Percentiles rank a stretch among this genome's conserved stretches.
Evolutionary conservation across 805 yeast species (phyloP).

Genomic region (Wickerhamiella galacta): DNA sequence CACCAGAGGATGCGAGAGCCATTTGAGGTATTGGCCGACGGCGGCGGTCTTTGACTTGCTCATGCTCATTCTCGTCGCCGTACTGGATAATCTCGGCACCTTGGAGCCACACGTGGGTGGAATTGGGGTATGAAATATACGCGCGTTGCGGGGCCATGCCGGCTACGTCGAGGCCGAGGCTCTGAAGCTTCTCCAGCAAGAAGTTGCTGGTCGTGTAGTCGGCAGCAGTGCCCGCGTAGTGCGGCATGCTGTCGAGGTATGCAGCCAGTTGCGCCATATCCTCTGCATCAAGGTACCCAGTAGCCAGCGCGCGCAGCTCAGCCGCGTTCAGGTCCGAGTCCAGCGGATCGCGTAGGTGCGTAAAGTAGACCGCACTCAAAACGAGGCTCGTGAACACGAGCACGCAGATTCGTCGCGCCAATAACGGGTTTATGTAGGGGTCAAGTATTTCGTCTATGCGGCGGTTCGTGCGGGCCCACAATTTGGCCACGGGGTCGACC

Average conservation of each 20-base stretch:
- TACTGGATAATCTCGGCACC: slow-evolving; percentile 16
- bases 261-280: slow-evolving; percentile 49
- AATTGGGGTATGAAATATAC: slow-evolving; percentile 50
- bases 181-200: slow-evolving; percentile 39
- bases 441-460: slow-evolving; percentile 42
- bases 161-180: slow-evolving; percentile 37
- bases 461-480: slow-evolving; percentile 21
- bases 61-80: slow-evolving; percentile 21
- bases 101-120: slow-evolving; percentile 18
- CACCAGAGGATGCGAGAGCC: slow-evolving; percentile 49
- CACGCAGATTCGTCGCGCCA: slow-evolving; percentile 61
- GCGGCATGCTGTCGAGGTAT: slow-evolving; percentile 68
- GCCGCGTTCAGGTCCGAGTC: slow-evolving; percentile 28
- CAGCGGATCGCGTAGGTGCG: slow-evolving; percentile 21
- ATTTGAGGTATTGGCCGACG: slow-evolving; percentile 17
- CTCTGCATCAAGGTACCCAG: slow-evolving; percentile 35
- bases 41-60: slow-evolving; percentile 14
- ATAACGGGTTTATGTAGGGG: slow-evolving; percentile 70
- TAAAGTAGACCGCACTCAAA: slow-evolving; percentile 41
- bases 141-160: slow-evolving; percentile 37
- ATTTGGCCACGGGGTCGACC: slow-evolving; percentile 32
- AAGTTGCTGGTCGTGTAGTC: slow-evolving; percentile 58
- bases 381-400: slow-evolving; percentile 41
- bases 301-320: slow-evolving; percentile 33
- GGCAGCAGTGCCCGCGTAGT: slow-evolving; percentile 76